Base-by-base conservation (phyloP, 2,329 filamentous ascomycete species). In the Colletotrichum tofieldiae region DNA sequence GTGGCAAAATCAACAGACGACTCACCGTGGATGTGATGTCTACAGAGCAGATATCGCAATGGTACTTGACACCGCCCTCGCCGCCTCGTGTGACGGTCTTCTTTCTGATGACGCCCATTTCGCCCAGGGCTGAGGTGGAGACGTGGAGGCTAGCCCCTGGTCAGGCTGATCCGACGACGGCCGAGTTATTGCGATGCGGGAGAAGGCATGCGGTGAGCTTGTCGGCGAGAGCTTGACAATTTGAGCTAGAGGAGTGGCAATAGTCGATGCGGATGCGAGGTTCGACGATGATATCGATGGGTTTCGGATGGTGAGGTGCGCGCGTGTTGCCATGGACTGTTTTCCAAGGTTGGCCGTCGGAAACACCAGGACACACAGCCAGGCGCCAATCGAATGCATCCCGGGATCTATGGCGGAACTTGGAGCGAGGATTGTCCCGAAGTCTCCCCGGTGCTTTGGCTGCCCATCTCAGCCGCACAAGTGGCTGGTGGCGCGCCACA, bases 21-120 rank as follows among this genome's bases (percentile, higher is more conserved):
- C 93, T 79, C 88, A 97, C 96, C 58, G 96, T 99, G 6, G 95
- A 96, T 58, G 96, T 99, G 77, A 99, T 97, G 82, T 99, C 96
- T 70, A 94, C 94, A 55, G 94, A 97, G 82, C 96, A 99, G 71
- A 97, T 93, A 82, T 99, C 97, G 86, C 96, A 99, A 76, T 98
- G 94, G 82, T 97, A 99, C 82, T 98, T 98, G 41, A 95, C 93
- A 75, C 94, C 94, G 59, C 93, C 95, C 81, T 98, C 94, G 63
- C 93, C 94, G 74, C 94, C 94, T 79, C 94, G 89, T 67, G 92
- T 92, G 76, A 93, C 93, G 72, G 94, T 96, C 86, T 98, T 98
- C 88, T 98, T 98, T 81, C 95, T 93, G 81, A 98, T 98, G 79
- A 98, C 93, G 77, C 95, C 95, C 96, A 98, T 98, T 61, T 77